These are phyloP conservation scores for Daldinia childiae DNA, from an alignment of 495 filamentous ascomycete genomes.

Conservation along the genomic window DNA sequence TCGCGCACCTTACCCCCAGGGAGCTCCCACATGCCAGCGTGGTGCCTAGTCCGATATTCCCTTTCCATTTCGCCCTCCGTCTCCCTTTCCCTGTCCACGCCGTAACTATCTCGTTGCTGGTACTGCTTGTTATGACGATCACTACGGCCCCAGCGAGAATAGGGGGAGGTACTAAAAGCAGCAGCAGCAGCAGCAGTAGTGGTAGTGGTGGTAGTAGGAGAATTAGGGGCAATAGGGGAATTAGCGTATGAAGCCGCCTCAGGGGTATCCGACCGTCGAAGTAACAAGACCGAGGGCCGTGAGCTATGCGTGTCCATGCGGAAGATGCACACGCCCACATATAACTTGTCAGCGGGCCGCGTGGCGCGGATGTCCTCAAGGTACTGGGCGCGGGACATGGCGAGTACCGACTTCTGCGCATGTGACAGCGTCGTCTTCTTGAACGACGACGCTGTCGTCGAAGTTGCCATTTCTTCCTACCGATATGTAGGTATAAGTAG, in stretches of 20 bases:
- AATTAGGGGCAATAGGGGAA: too few species aligned
- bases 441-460: slow-evolving; percentile 9
- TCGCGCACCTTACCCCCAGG: slow-evolving; percentile 39
- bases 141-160: neutral
- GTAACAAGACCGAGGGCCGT: slow-evolving; percentile 36
- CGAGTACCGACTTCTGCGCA: slow-evolving; percentile 40
- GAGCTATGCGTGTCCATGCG: slow-evolving; percentile 38
- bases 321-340: slow-evolving; percentile 45
- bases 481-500: neutral
- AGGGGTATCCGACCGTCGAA: slow-evolving; percentile 20
- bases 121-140: neutral
- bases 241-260: neutral
- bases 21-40: slow-evolving; percentile 36
- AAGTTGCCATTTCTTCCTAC: slow-evolving; percentile 15
- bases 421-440: slow-evolving; percentile 39
- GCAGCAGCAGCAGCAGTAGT: neutral
- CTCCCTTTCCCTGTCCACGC: neutral
- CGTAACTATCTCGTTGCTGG: neutral
- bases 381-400: slow-evolving; percentile 44
- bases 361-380: slow-evolving; percentile 28
- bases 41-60: neutral
- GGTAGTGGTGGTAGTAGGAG: too few species aligned
- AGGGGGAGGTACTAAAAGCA: neutral
- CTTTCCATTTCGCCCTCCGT: neutral
- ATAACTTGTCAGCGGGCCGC: slow-evolving; percentile 36